phyloP scores from a whole-genome alignment of 176 grass and related monocot species.

The Tuctoria greenei region DNA sequence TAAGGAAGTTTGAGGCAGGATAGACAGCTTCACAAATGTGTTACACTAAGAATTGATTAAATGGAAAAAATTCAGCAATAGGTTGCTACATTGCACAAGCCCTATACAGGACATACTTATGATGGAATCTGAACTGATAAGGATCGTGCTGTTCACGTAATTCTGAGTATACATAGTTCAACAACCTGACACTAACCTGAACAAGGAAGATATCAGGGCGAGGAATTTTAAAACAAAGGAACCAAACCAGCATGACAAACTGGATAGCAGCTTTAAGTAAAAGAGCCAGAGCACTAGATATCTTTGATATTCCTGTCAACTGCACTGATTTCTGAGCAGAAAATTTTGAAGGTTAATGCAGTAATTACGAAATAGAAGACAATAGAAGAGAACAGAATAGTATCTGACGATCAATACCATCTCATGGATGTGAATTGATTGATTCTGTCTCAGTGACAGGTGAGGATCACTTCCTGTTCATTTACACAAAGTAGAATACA shows the following conservation, averaged over 20 bases:
- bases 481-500: constrained; percentile 23
- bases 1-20: not conserved
- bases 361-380: not conserved
- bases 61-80: constrained; percentile 6
- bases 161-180: constrained; percentile 4
- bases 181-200: constrained; percentile 50
- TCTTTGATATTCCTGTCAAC: constrained; percentile 73
- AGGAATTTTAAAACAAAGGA: constrained; percentile 84
- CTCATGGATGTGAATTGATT: constrained; percentile 71
- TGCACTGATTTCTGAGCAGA: constrained; percentile 67
- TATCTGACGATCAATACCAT: constrained; percentile 53
- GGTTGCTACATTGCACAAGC: not conserved
- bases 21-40: not conserved
- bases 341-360: not conserved
- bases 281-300: constrained; percentile 77
- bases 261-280: constrained; percentile 83
- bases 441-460: constrained; percentile 66
- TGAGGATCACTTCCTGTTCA: constrained; percentile 85
- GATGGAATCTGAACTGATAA: constrained; percentile 11
- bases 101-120: not conserved
- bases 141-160: not conserved
- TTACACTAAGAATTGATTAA: not conserved
- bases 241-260: constrained; percentile 78
- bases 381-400: not conserved
- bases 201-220: constrained; percentile 82